Percentiles rank a stretch among this genome's conserved stretches.
Conservation (phyloP, 495 filamentous ascomycete species). For the Annulohypoxylon nitens region DNA sequence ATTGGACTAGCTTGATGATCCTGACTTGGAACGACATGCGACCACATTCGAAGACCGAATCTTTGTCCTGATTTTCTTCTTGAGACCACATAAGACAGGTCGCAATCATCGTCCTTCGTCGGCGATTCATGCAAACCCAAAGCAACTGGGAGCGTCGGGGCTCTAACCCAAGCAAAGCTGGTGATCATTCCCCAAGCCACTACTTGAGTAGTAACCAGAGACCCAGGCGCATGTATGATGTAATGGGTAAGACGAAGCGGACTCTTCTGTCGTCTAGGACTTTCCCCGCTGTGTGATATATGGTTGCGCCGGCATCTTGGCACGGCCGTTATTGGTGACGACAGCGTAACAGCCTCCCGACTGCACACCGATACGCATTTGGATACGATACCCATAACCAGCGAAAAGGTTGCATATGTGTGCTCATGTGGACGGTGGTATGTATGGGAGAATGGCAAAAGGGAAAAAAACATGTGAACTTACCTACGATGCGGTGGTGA, state of each 20-base stretch:
- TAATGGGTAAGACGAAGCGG: slow-evolving; percentile 32
- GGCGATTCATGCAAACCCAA: slow-evolving; percentile 5
- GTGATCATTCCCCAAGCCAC: slow-evolving; percentile 1
- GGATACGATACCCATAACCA: background rate
- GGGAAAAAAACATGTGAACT: slow-evolving; percentile 45
- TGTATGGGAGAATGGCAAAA: slow-evolving; percentile 23
- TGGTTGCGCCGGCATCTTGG: slow-evolving; percentile 10
- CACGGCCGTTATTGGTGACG: slow-evolving; percentile 10
- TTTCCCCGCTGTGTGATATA: slow-evolving; percentile 27
- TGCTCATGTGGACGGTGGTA: slow-evolving; percentile 1
- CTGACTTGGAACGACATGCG: slow-evolving; percentile 42
- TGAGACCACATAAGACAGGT: slow-evolving; percentile 6
- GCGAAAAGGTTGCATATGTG: background rate
- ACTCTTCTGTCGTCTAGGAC: slow-evolving; percentile 5
- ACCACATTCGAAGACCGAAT: slow-evolving; percentile 26
- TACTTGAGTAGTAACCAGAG: background rate
- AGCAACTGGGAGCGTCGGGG: background rate
- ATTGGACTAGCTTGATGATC: slow-evolving; percentile 47
- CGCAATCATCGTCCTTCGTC: slow-evolving; percentile 8
- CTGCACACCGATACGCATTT: slow-evolving; percentile 5
- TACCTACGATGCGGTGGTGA: slow-evolving; percentile 63
- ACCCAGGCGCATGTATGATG: slow-evolving; percentile 21
- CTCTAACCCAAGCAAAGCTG: background rate
- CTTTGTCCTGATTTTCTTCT: slow-evolving; percentile 12
- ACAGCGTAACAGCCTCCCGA: slow-evolving; percentile 6